phyloP scores from a whole-genome alignment of 2,329 filamentous ascomycete species.

The Clarireedia sp. region DNA sequence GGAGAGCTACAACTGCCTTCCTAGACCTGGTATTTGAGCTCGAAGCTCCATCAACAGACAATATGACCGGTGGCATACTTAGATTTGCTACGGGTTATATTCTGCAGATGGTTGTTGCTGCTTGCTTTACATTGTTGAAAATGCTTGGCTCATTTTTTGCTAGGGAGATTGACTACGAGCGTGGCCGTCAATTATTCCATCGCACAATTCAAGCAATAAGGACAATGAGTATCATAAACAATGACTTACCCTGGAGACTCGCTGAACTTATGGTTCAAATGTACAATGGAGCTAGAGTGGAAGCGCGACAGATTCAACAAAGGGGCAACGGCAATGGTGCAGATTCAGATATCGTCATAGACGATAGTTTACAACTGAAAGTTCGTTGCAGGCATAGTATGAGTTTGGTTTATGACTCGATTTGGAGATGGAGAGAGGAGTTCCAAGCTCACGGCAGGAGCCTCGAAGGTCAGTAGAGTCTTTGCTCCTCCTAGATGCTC shows the following conservation, averaged over 20 bases:
- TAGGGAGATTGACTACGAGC: constrained; percentile 60
- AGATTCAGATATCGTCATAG: constrained; percentile 36
- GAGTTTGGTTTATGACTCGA: constrained; percentile 76
- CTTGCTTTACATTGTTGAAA: constrained; percentile 69
- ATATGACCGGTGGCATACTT: constrained; percentile 40
- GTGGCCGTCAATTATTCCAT: constrained; percentile 62
- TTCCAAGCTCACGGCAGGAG: constrained; percentile 62
- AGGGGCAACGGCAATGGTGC: constrained; percentile 30
- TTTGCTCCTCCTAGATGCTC: constrained; percentile 10
- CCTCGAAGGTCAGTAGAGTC: constrained; percentile 55
- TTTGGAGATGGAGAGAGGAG: constrained; percentile 80
- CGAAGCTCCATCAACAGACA: constrained; percentile 41
- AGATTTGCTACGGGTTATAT: constrained; percentile 68
- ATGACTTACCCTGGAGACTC: constrained; percentile 71
- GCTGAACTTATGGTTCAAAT: constrained; percentile 83
- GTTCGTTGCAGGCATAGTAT: constrained; percentile 80
- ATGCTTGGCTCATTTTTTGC: constrained; percentile 71
- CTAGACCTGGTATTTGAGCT: constrained; percentile 52
- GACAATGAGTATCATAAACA: constrained; percentile 65
- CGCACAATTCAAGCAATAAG: constrained; percentile 63
- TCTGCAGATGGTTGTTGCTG: constrained; percentile 79
- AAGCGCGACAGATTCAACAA: constrained; percentile 35
- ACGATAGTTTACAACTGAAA: constrained; percentile 69
- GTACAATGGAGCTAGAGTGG: constrained; percentile 54
- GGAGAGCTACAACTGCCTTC: constrained; percentile 62